Percentiles rank a stretch among this genome's conserved stretches.
Evolutionary conservation across 148 eudicot genomes (phyloP).

Genomic region (Cornus suecica): DNA sequence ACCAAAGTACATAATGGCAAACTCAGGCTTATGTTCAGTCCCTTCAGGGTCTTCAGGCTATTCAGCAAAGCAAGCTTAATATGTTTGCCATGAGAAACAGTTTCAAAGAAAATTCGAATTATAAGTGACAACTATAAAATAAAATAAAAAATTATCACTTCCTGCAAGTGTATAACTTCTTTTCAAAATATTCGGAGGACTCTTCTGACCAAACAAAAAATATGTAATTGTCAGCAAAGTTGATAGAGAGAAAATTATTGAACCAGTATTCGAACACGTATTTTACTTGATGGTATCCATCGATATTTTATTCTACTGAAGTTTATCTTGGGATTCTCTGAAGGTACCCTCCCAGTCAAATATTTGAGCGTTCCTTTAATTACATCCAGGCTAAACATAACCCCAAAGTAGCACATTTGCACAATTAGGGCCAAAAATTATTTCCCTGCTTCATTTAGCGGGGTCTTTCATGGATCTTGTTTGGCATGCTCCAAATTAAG

Average conservation of each 20-base stretch:
- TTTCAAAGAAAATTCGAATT: no score
- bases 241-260: not conserved
- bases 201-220: no score
- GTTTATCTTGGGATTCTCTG: no score
- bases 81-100: not conserved
- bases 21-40: not conserved
- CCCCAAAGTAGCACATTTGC: not conserved
- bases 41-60: not conserved
- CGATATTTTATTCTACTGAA: not conserved
- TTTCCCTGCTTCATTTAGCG: not conserved
- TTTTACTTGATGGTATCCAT: not conserved
- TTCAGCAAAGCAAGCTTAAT: not conserved
- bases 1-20: not conserved
- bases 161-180: not conserved
- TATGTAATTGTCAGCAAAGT: no score
- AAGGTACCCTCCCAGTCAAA: no score
- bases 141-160: not conserved
- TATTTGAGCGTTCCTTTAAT: no score
- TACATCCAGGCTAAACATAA: no score
- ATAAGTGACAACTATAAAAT: no score
- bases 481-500: not conserved
- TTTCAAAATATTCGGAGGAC: no score
- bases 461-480: not conserved
- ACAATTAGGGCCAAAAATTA: not conserved
- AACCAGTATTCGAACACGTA: not conserved